Evolutionary conservation across 148 eudicot species (phyloP).

Genomic region (Persicaria maculosa): DNA sequence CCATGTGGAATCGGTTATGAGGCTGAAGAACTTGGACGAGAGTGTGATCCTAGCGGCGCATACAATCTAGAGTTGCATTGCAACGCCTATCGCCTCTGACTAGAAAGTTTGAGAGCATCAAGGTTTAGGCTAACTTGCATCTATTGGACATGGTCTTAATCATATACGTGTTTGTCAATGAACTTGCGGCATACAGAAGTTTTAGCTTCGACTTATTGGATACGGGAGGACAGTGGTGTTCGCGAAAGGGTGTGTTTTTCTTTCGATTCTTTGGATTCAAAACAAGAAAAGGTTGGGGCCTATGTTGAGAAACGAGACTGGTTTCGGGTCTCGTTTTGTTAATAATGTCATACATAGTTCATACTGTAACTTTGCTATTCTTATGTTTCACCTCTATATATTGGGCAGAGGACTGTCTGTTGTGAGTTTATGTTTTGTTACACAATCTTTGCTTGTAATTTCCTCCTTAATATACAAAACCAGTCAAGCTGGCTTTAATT

Average conservation of each 20-base stretch:
- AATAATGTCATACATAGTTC: constrained; percentile 7
- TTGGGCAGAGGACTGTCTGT: constrained; percentile 2
- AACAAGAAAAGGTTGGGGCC: background rate
- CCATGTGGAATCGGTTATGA: constrained; percentile 50
- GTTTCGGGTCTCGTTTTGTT: constrained; percentile 7
- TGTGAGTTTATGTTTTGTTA: constrained; percentile 8
- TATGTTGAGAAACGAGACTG: constrained; percentile 4
- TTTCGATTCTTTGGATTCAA: constrained; percentile 8
- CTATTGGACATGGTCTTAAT: background rate
- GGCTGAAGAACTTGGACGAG: constrained; percentile 50
- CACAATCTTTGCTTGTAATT: constrained; percentile 10
- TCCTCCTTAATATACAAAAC: background rate
- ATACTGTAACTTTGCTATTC: constrained; percentile 6
- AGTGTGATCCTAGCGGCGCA: constrained; percentile 29
- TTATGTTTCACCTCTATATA: background rate
- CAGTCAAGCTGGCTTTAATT: background rate
- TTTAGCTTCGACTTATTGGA: background rate
- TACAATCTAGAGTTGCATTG: constrained; percentile 33
- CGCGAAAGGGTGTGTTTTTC: background rate
- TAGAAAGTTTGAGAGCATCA: constrained; percentile 6
- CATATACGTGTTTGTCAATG: background rate
- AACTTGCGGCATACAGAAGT: constrained; percentile 5
- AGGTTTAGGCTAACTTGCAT: constrained; percentile 13
- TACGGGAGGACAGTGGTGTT: background rate
- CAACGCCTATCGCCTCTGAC: constrained; percentile 10